A percentile compares a stretch with the other conserved stretches of the same genome.
These are phyloP conservation scores for Teunomyces cretensis DNA, from an alignment of 805 yeast species.

Conservation along the genomic window DNA sequence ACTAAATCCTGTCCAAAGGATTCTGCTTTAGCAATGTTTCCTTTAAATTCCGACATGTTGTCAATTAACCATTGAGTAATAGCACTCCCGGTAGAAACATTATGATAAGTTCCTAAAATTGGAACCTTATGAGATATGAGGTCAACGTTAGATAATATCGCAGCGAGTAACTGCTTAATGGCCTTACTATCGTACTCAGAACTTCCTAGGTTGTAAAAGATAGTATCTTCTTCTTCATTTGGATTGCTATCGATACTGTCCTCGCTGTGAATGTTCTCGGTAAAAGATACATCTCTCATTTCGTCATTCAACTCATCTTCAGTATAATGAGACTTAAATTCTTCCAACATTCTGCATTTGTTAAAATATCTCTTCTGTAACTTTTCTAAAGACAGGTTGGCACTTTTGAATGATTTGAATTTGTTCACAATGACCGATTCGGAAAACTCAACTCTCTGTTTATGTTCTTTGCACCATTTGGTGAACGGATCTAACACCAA, in stretches of 20 bases:
- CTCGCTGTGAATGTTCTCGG: conserved; percentile 4
- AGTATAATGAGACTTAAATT: conserved; percentile 48
- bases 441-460: conserved; percentile 61
- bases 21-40: conserved; percentile 62
- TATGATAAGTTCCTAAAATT: conserved; percentile 64
- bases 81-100: conserved; percentile 59
- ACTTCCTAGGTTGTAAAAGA: conserved; percentile 33
- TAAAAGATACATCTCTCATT: conserved; percentile 20
- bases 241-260: conserved; percentile 8
- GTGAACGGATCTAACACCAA: conserved; percentile 70
- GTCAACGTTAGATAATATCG: conserved; percentile 47
- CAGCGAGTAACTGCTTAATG: conserved; percentile 35
- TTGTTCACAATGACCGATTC: conserved; percentile 52
- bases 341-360: conserved; percentile 73
- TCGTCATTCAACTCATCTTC: conserved; percentile 43
- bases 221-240: conserved; percentile 13
- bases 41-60: conserved; percentile 41
- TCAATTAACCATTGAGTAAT: conserved; percentile 60
- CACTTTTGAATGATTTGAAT: conserved; percentile 51
- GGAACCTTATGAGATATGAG: conserved; percentile 59
- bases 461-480: conserved; percentile 74
- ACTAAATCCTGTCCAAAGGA: conserved; percentile 71
- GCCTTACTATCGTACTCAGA: conserved; percentile 25
- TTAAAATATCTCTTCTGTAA: conserved; percentile 71
- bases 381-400: conserved; percentile 48